These are phyloP conservation scores for Lactifluus subvellereus DNA, from an alignment of 768 basidiomycete species.

Conservation along the genomic window DNA sequence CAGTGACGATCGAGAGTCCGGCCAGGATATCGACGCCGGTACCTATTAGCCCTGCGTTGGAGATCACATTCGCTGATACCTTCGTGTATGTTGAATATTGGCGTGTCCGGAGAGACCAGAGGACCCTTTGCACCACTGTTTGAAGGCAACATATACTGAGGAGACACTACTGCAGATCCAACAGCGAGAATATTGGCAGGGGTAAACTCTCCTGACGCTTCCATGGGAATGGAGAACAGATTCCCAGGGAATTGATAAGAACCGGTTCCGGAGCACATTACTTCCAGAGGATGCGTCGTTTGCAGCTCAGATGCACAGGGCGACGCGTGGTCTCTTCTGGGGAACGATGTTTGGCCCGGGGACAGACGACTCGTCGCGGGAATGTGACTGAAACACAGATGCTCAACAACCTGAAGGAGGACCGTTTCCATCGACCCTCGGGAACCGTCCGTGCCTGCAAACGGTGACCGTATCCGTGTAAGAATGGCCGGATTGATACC, in stretches of 20 bases:
- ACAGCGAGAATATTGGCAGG: neutral
- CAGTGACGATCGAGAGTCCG: constrained; percentile 58
- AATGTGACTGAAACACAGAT: neutral
- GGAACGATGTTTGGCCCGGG: constrained; percentile 1
- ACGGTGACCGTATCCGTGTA: neutral
- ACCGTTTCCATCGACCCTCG: neutral
- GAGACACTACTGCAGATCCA: neutral
- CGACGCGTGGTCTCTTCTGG: neutral
- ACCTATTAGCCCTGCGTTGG: constrained; percentile 48
- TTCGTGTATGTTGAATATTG: constrained; percentile 57
- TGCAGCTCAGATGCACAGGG: neutral
- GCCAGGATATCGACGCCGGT: constrained; percentile 48
- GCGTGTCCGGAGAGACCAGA: constrained; percentile 29
- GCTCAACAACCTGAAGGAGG: constrained; percentile 8
- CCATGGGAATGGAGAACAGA: neutral
- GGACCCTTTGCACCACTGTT: neutral
- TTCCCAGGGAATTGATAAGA: neutral
- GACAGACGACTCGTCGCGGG: neutral
- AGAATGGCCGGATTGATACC: constrained; percentile 1
- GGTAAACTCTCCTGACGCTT: neutral
- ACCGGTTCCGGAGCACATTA: neutral
- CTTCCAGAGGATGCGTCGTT: neutral
- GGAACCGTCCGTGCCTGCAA: neutral
- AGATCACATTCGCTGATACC: constrained; percentile 54
- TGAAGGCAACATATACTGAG: neutral